Base-by-base conservation (phyloP, 805 yeast species). In the Cyberlindnera xishuangbannaensis region DNA sequence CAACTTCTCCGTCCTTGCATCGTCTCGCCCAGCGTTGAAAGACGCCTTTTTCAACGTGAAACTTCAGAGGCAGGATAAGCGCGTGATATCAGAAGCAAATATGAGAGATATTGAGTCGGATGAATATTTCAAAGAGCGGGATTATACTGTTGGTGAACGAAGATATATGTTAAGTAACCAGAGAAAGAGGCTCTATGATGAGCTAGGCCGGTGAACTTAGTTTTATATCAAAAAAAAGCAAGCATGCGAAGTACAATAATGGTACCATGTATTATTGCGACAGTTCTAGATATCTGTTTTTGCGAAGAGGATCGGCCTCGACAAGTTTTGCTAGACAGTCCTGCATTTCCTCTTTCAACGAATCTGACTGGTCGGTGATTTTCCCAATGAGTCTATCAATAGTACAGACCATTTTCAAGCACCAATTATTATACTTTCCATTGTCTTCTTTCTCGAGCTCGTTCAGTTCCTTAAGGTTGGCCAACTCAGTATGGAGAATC, bases 361-460 rank as follows among this genome's bases (percentile, higher is more conserved):
- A 35, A 4, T 33, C 30, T 13, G 29, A 49, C n/a, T n/a, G n/a
- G n/a, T n/a, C n/a, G n/a, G n/a, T n/a, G n/a, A n/a, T n/a, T n/a
- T n/a, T n/a, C n/a, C n/a, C n/a, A 43, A 54, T 37, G 49, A 56
- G 46, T 5, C 51, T 44, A 17, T 71, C 65, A 25, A 76, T 59
- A 17, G 68, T 65, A 20, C 80, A 55, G 15, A 76, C 61, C 10
- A 73, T 63, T 47, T 83, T 81, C 40, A 84, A 56, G 49, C 96
- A 87, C 90, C 95, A 82, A 29, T 67, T 67, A 49, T 80, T 78
- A 37, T 78, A 84, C 33, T 50, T 54, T 1, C 73, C 78, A 41
- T 64, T 67, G 48, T 85, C 87, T 6, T 76, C 84, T 21, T 68
- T 64, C 50, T 92, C 97, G 30, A 84, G 67, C 22, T 71, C 77